Evolutionary conservation across 352 stramenopile species (phyloP).

Genomic region (Globisporangium abappressorium): DNA sequence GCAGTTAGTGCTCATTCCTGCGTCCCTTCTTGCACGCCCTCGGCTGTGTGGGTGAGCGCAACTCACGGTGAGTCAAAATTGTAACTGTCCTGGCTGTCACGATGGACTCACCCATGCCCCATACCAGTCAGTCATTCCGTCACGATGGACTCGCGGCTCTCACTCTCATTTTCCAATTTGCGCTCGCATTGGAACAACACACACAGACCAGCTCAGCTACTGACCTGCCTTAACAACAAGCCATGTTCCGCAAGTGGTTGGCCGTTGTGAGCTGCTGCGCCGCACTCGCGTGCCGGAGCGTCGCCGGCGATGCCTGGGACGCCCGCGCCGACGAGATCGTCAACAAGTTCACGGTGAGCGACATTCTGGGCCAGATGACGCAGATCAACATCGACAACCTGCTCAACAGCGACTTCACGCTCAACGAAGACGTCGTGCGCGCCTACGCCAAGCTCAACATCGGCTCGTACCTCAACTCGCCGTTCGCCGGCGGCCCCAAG

Average conservation of each 20-base stretch:
- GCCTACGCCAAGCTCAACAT: conserved; percentile 73
- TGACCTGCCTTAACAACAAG: not conserved
- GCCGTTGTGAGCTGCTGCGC: conserved; percentile 27
- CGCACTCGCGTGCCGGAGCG: conserved; percentile 21
- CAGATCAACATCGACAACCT: conserved; percentile 78
- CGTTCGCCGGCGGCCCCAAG: conserved; percentile 34
- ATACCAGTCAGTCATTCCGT: not conserved
- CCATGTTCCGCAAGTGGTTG: conserved; percentile 26
- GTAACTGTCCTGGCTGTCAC: not conserved
- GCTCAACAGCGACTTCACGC: conserved; percentile 35
- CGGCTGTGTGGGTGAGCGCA: not conserved
- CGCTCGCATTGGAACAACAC: not conserved
- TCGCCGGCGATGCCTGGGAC: conserved; percentile 30
- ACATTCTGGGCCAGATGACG: conserved; percentile 80
- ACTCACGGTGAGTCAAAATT: not conserved
- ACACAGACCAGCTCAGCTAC: not conserved
- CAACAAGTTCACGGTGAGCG: conserved; percentile 45
- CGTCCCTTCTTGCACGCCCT: not conserved
- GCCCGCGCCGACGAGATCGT: conserved; percentile 50
- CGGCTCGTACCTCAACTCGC: conserved; percentile 89
- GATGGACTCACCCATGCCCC: not conserved
- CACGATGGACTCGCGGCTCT: not conserved
- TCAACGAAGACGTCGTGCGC: conserved; percentile 43
- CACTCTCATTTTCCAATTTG: conserved; percentile 14
- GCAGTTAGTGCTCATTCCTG: not conserved